Conservation (phyloP, 2,329 filamentous ascomycete genomes). For the Hansfordia pulvinata region DNA sequence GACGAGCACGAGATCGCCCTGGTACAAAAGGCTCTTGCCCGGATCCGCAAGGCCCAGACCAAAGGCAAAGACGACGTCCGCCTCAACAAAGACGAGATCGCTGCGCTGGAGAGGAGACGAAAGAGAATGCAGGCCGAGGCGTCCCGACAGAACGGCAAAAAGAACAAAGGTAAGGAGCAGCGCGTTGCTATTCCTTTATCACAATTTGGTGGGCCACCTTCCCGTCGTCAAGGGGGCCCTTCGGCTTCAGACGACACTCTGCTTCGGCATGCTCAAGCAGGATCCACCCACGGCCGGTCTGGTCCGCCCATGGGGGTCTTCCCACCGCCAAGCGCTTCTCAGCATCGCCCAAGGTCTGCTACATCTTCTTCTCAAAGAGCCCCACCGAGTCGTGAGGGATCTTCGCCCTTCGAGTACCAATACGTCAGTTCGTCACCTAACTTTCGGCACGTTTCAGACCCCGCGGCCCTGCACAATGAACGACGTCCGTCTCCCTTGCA, state of each 20-base stretch:
- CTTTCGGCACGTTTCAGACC: conserved; percentile 31
- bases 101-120: conserved; percentile 58
- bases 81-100: conserved; percentile 67
- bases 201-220: conserved; percentile 29
- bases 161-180: conserved; percentile 26
- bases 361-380: conserved; percentile 25
- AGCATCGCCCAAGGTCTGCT: conserved; percentile 26
- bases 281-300: conserved; percentile 18
- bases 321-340: conserved; percentile 27
- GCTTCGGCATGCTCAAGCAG: conserved; percentile 17
- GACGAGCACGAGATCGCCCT: conserved; percentile 61
- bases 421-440: conserved; percentile 22
- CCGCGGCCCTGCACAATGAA: conserved; percentile 19
- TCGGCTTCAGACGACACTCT: conserved; percentile 19
- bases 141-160: conserved; percentile 21
- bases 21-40: conserved; percentile 64
- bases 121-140: conserved; percentile 42
- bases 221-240: conserved; percentile 18
- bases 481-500: conserved; percentile 16
- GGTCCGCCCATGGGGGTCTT: conserved; percentile 37
- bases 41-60: conserved; percentile 65
- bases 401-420: conserved; percentile 30
- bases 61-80: conserved; percentile 68
- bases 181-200: conserved; percentile 39
- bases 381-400: conserved; percentile 20